Evolutionary conservation across 1,139 yeast species (phyloP).

Genomic region (Candida buenavistaensis): DNA sequence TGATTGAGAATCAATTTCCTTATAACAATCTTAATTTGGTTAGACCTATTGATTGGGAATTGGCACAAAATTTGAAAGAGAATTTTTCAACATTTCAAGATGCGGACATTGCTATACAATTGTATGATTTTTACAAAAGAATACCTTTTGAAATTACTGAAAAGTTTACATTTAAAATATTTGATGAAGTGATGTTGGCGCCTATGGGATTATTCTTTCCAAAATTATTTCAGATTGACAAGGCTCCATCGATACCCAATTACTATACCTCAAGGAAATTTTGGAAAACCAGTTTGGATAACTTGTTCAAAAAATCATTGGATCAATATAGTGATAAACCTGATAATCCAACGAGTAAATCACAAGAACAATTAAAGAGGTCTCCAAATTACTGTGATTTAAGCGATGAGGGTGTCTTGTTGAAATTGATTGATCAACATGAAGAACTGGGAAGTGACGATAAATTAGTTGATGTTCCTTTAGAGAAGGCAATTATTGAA

Average conservation of each 20-base stretch:
- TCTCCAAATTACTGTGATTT: conserved; percentile 34
- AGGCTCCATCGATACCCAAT: conserved; percentile 13
- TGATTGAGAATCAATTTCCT: conserved; percentile 74
- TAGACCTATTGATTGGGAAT: conserved; percentile 65
- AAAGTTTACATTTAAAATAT: conserved; percentile 84
- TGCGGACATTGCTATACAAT: conserved; percentile 86
- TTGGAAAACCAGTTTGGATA: conserved; percentile 9
- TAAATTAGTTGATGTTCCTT: conserved; percentile 30
- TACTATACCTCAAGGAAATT: conserved; percentile 10
- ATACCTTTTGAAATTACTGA: conserved; percentile 62
- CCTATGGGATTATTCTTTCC: conserved; percentile 92
- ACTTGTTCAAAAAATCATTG: conserved; percentile 51
- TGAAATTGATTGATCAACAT: conserved; percentile 28
- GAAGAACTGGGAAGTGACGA: conserved; percentile 18
- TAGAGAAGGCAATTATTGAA: conserved; percentile 89
- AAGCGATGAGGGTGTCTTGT: conserved; percentile 37
- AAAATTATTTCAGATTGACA: conserved; percentile 50
- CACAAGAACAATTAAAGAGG: conserved; percentile 47
- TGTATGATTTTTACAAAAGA: conserved; percentile 70
- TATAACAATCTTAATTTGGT: conserved; percentile 62
- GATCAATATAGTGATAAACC: conserved; percentile 67
- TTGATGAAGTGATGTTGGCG: conserved; percentile 91
- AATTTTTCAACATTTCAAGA: conserved; percentile 81
- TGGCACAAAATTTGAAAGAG: conserved; percentile 72
- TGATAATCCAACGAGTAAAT: conserved; percentile 55